Base-by-base conservation (phyloP, 768 basidiomycete genomes). In the Guyanaporus albipodus region DNA sequence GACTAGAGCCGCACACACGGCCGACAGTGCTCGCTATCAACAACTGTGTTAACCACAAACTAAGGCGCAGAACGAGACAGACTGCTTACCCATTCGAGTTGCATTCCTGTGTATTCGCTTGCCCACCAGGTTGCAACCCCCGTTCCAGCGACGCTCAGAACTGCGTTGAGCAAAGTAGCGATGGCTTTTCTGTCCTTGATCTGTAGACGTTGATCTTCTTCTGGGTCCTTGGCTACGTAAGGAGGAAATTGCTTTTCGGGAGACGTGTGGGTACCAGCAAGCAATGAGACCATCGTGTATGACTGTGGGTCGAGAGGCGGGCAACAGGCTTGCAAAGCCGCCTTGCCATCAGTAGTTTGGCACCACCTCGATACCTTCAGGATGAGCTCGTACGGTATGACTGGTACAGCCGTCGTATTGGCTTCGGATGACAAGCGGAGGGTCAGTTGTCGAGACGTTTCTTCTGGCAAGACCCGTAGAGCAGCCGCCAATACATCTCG, bases 191-290 rank as follows among this genome's bases (percentile, higher is more conserved):
- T 70, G 48, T 91, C 87, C 34, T 73, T 73, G 21, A 67, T 64
- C 42, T 66, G 75, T 28, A 72, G 67, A 34, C 69, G 71, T 36
- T 70, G 73, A 12, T 77, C 59, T 46, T 76, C 69, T 51, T 78
- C 74, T 24, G 74, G 75, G 47, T 73, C 73, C 47, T 63, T 67
- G 18, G 71, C 73, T 4, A 58, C 48, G 54, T 80, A 78, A 8
- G 67, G 53, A 26, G 81, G 81, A 49, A 88, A 86, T 28, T 73
- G 80, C 44, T 84, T 78, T 48, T 86, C 80, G 18, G 89, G 89
- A 6, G 87, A 87, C n/a, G 88, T 83, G 35, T 74, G 78, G 6
- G 83, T 75, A 29, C 89, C 89, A 14, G 90, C 87, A 6, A 92
- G 78, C 28, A 92, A 70, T 17, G 87, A 69, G 31, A 89, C 68